Base-by-base conservation (phyloP, 2,329 filamentous ascomycete genomes). In the Fusarium chuoi region DNA sequence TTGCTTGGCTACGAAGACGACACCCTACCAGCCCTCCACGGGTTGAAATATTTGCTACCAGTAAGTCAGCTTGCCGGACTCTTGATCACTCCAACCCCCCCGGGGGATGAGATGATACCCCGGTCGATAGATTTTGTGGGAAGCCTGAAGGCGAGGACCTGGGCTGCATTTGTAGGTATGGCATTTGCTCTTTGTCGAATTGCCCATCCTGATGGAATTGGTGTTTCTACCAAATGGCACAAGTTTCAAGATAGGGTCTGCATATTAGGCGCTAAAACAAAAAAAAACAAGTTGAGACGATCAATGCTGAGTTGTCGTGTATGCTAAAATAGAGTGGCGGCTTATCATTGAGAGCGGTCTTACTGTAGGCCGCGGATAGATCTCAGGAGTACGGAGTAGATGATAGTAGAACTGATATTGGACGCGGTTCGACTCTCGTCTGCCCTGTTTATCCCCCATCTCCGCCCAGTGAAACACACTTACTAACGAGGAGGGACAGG, bases 191-290 rank as follows among this genome's bases (percentile, higher is more conserved):
- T 44, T 44, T 26, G 26, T 56, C 48, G 13, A 62, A 71, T 68
- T 73, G 41, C 57, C 62, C 36, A 62, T 46, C 48, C n/a, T 35
- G 26, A 73, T 72, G 56, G 58, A 59, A 68, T 62, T 64, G 49
- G 38, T 46, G 36, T 62, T 46, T 55, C 49, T 52, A 44, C n/a
- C 26, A 35, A 46, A 65, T 58, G 42, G 44, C 45, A 51, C 44
- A 55, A 44, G 58, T 68, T 68, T 38, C 55, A 46, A 59, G 33
- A 44, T 51, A 59, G 35, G 58, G 55, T 36, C 35, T 22, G 42
- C 45, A 55, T 24, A 52, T 20, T 45, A 39, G 51, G 56, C 46
- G 45, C 59, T 63, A 70, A 46, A 35, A 57, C 56, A 30, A 44
- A 56, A 45, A 42, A 44, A 52, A 30, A 28, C 22, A 46, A 30